Conservation (phyloP, 345 rosid genomes). For the Eucalyptus pauciflora region DNA sequence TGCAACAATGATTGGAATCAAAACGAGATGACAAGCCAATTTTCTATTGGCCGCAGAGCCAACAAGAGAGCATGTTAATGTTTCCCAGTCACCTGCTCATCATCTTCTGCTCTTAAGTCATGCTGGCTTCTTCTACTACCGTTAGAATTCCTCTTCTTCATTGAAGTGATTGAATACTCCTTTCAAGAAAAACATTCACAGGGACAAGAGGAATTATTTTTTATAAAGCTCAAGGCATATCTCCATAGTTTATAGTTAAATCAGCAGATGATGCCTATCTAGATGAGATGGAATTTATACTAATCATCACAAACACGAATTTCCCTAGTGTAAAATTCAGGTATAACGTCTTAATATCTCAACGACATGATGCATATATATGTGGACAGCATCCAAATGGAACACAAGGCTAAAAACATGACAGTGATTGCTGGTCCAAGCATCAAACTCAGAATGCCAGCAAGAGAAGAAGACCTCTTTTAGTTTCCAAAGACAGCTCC, state of each 20-base stretch:
- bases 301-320: neutral
- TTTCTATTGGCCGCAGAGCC: neutral
- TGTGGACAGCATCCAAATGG: neutral
- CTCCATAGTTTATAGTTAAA: neutral
- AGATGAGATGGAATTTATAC: neutral
- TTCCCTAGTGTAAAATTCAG: neutral
- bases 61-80: neutral
- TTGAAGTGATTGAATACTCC: slow-evolving; percentile 57
- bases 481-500: neutral
- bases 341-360: neutral
- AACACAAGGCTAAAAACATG: neutral
- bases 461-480: neutral
- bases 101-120: slow-evolving; percentile 15
- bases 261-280: neutral
- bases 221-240: neutral
- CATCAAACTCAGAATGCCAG: neutral
- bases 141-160: slow-evolving; percentile 36
- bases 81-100: slow-evolving; percentile 32
- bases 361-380: neutral
- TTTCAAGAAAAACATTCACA: slow-evolving; percentile 2
- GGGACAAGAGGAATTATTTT: neutral
- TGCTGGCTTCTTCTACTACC: slow-evolving; percentile 28
- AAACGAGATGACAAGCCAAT: neutral
- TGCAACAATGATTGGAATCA: slow-evolving; percentile 1
- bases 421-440: neutral